Evolutionary conservation across 2,329 filamentous ascomycete species (phyloP).

Genomic region (Dryadomyces quercivorus): DNA sequence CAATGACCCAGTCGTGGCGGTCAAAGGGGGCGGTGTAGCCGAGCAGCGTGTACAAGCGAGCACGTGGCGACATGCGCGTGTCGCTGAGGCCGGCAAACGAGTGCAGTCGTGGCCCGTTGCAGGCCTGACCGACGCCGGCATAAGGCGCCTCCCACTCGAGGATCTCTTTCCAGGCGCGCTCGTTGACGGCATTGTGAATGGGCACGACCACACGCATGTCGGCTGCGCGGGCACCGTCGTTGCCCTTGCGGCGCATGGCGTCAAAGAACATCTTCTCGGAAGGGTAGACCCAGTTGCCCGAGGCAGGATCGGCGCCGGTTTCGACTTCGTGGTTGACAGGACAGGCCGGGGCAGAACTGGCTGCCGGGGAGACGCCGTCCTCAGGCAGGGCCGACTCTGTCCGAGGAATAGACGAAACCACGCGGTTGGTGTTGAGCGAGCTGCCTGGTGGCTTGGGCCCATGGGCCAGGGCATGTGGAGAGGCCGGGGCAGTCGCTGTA

Average conservation of each 20-base stretch:
- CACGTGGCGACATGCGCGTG: slow-evolving; percentile 63
- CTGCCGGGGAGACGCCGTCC: slow-evolving; percentile 10
- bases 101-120: slow-evolving; percentile 68
- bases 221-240: slow-evolving; percentile 52
- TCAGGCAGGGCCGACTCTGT: background rate
- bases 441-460: slow-evolving; percentile 4
- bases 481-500: slow-evolving; percentile 20
- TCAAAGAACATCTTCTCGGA: slow-evolving; percentile 97
- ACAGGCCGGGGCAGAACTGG: slow-evolving; percentile 16
- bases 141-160: slow-evolving; percentile 73
- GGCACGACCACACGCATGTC: slow-evolving; percentile 91
- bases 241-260: slow-evolving; percentile 84
- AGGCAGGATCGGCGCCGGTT: slow-evolving; percentile 52
- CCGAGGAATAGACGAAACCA: slow-evolving; percentile 69
- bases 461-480: slow-evolving; percentile 34
- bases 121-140: slow-evolving; percentile 32
- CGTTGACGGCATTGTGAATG: slow-evolving; percentile 97
- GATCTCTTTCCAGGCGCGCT: slow-evolving; percentile 90
- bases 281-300: slow-evolving; percentile 94
- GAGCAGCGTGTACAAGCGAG: slow-evolving; percentile 67
- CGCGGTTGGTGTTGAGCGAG: slow-evolving; percentile 52
- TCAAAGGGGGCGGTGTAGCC: slow-evolving; percentile 93
- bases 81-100: slow-evolving; percentile 66
- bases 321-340: slow-evolving; percentile 63
- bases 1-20: slow-evolving; percentile 92